These are phyloP conservation scores for Zalerion maritima DNA, from an alignment of 495 filamentous ascomycete genomes.

Conservation along the genomic window DNA sequence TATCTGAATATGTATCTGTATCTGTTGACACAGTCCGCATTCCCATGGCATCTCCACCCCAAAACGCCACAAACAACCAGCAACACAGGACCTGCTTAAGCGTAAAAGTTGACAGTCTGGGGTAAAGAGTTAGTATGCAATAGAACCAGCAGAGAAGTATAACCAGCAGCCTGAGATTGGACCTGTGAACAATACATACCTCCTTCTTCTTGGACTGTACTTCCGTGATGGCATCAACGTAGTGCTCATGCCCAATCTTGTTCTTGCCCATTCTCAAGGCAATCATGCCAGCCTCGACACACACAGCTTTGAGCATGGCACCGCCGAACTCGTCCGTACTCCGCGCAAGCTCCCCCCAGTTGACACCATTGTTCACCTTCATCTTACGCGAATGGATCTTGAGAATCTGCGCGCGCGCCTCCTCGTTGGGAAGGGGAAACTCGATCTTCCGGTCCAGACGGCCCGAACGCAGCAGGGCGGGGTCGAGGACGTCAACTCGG, in stretches of 20 bases:
- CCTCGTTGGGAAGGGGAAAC: slow-evolving; percentile 98
- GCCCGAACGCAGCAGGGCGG: slow-evolving; percentile 82
- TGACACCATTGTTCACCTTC: slow-evolving; percentile 84
- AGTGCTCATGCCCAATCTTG: slow-evolving; percentile 96
- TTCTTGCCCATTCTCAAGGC: slow-evolving; percentile 79
- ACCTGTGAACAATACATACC: slow-evolving; percentile 29
- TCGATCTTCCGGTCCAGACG: slow-evolving; percentile 98
- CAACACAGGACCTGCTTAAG: slow-evolving; percentile 27
- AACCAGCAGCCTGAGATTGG: neutral
- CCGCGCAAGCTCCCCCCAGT: slow-evolving; percentile 90
- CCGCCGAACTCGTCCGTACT: slow-evolving; percentile 99
- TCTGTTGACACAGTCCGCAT: no score
- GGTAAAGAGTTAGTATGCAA: slow-evolving; percentile 15
- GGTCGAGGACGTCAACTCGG: slow-evolving; percentile 93
- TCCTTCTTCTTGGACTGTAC: slow-evolving; percentile 98
- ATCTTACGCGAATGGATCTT: slow-evolving; percentile 97
- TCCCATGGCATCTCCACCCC: no score
- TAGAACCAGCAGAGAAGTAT: neutral
- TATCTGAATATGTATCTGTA: no score
- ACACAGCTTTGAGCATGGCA: slow-evolving; percentile 94
- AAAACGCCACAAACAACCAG: no score
- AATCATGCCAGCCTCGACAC: slow-evolving; percentile 99
- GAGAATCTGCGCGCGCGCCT: slow-evolving; percentile 91
- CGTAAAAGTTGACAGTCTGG: slow-evolving; percentile 46
- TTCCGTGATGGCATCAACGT: slow-evolving; percentile 95